Percentiles rank a stretch among this genome's conserved stretches.
Evolutionary conservation across 2,329 filamentous ascomycete species (phyloP).

Genomic region (Lecanoromycetidae sp.): DNA sequence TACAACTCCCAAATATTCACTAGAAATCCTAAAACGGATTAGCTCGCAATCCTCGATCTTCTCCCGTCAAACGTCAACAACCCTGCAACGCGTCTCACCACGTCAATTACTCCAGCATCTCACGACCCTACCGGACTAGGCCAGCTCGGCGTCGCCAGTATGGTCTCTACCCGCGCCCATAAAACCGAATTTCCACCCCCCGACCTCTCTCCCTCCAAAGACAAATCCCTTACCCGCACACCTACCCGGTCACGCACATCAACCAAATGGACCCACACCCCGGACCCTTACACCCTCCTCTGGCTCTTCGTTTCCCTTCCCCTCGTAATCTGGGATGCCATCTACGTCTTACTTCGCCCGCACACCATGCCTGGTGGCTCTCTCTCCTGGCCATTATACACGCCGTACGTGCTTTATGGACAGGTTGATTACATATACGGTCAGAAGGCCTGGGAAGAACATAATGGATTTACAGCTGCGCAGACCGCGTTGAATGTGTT

Average conservation of each 20-base stretch:
- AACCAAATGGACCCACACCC: constrained; percentile 45
- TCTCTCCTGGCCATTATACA: constrained; percentile 60
- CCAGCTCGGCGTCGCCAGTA: too few relatives aligned
- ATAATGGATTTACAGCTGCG: constrained; percentile 65
- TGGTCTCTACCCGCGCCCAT: constrained; percentile 47
- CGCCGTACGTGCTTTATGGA: constrained; percentile 70
- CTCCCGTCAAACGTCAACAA: too few relatives aligned
- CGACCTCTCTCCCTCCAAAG: constrained; percentile 17
- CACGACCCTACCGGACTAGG: too few relatives aligned
- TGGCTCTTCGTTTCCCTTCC: constrained; percentile 68
- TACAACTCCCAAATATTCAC: too few relatives aligned
- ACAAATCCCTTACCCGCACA: constrained; percentile 11
- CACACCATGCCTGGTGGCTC: constrained; percentile 68
- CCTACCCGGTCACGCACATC: too few relatives aligned
- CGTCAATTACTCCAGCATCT: too few relatives aligned
- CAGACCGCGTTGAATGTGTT: constrained; percentile 58
- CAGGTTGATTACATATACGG: constrained; percentile 72
- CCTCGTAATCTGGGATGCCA: constrained; percentile 68
- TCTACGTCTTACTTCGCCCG: constrained; percentile 68
- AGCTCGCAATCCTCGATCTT: too few relatives aligned
- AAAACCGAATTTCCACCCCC: constrained; percentile 37
- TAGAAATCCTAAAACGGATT: too few relatives aligned
- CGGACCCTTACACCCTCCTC: constrained; percentile 46
- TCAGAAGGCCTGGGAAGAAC: constrained; percentile 53
- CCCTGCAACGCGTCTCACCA: too few relatives aligned